Base-by-base conservation (phyloP, 164 flowering plant genomes). In the Umbilicus rupestris region DNA sequence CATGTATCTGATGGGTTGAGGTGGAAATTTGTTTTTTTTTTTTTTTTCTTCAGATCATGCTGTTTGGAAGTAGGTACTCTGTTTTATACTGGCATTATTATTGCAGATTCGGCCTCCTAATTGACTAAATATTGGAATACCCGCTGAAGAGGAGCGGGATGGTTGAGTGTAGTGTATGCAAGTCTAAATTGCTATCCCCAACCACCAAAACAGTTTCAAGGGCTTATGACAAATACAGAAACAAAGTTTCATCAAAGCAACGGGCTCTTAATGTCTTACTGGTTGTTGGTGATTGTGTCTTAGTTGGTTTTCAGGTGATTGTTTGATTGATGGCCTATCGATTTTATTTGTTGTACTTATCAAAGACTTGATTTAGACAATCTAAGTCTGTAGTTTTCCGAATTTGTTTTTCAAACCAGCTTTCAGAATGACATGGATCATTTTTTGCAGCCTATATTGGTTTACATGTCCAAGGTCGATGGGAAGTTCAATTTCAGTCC, bases 401-500 rank as follows among this genome's bases (percentile, higher is more conserved):
- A 35, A 24, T 35, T 35, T 8, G 14, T 9, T 29, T 57, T 50
- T n/a, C 22, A 15, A 59, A 22, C 31, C 28, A 33, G 16, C 12
- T 26, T 29, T 64, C 7, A 33, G 49, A 76, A 28, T 71, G 72
- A 60, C 63, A 46, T 66, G 58, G 33, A 20, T 64, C 66, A 59
- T 66, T 72, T 67, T 74, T 10, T 71, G 71, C 75, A 94, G 98
- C 98, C 98, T 62, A 80, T 94, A 67, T 76, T 94, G 80, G 98
- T 94, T 49, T 94, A 73, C 76, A 91, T 89, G 96, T 94, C 98
- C 67, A 93, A 94, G 83, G 97, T 91, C 69, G 97, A 94, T 84
- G 98, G 98, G 58, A 78, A 70, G 16, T 94, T 94, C 84, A 80
- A 83, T 71, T 94, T 91, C 78, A 94, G 97, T 75, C 98, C 98